Conservation (phyloP, 129 eudicot genomes). For the Cynara cardunculus region DNA sequence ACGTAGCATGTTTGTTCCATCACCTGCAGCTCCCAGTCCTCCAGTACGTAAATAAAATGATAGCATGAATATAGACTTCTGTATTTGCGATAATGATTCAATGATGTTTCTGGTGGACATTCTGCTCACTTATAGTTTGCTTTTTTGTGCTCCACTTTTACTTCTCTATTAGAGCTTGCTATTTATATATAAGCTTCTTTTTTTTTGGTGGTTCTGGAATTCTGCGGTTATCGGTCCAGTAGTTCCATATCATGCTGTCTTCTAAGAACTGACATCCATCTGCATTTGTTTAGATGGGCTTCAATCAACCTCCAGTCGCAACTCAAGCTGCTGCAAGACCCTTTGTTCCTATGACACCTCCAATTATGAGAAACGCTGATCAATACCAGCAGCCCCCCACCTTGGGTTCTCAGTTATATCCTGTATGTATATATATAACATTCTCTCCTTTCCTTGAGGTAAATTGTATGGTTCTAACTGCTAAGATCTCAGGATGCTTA, state of each 20-base stretch:
- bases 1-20: conserved; percentile 60
- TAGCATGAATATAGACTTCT: not conserved
- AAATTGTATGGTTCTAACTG: not conserved
- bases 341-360: conserved; percentile 67
- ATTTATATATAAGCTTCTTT: not conserved
- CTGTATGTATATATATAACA: conserved; percentile 27
- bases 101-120: not conserved
- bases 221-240: not conserved
- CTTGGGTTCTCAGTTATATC: conserved; percentile 62
- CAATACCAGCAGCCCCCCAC: conserved; percentile 74
- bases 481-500: not conserved
- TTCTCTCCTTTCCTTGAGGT: not conserved
- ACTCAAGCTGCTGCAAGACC: conserved; percentile 55
- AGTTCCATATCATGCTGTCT: not conserved
- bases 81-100: not conserved
- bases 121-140: no score
- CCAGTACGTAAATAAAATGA: conserved; percentile 30
- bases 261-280: not conserved
- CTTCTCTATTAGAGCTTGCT: not conserved
- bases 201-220: not conserved
- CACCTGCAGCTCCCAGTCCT: conserved; percentile 44
- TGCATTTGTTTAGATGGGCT: conserved; percentile 39
- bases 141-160: not conserved
- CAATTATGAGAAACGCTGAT: conserved; percentile 55
- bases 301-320: conserved; percentile 43